Evolutionary conservation across 2,329 filamentous ascomycete species (phyloP).

Genomic region (Cladosporium sp.): DNA sequence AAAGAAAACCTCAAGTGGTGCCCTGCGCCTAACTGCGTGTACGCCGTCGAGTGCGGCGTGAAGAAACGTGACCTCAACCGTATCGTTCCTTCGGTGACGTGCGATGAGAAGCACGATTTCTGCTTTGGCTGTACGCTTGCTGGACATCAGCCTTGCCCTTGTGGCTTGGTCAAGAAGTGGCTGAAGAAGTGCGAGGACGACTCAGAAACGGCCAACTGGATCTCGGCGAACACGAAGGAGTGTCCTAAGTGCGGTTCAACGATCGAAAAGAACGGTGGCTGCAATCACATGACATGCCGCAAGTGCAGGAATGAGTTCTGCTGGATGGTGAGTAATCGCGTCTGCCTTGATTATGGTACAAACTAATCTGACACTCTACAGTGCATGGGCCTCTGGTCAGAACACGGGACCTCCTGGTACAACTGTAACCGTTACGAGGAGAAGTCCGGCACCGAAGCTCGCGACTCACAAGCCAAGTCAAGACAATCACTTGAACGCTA

Average conservation of each 20-base stretch:
- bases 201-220: conserved; percentile 98
- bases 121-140: conserved; percentile 90
- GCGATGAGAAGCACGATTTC: conserved; percentile 79
- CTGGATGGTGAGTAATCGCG: conserved; percentile 64
- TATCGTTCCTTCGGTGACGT: conserved; percentile 86
- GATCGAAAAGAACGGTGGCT: conserved; percentile 97
- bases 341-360: not conserved
- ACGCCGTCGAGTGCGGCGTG: conserved; percentile 81
- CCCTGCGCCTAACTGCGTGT: conserved; percentile 93
- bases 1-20: conserved; percentile 97
- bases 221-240: conserved; percentile 97
- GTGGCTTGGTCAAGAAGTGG: conserved; percentile 88
- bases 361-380: not conserved
- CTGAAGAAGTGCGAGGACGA: conserved; percentile 98
- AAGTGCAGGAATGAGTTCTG: conserved; percentile 98
- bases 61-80: conserved; percentile 82
- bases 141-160: conserved; percentile 93
- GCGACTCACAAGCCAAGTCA: conserved; percentile 88
- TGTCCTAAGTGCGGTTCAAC: conserved; percentile 95
- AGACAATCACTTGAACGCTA: conserved; percentile 92
- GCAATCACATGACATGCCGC: conserved; percentile 96
- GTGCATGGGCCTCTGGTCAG: conserved; percentile 98
- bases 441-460: conserved; percentile 85
- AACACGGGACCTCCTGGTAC: conserved; percentile 99
- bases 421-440: conserved; percentile 98